Conservation (phyloP, 2,329 filamentous ascomycete genomes). For the Celoporthe dispersa region DNA sequence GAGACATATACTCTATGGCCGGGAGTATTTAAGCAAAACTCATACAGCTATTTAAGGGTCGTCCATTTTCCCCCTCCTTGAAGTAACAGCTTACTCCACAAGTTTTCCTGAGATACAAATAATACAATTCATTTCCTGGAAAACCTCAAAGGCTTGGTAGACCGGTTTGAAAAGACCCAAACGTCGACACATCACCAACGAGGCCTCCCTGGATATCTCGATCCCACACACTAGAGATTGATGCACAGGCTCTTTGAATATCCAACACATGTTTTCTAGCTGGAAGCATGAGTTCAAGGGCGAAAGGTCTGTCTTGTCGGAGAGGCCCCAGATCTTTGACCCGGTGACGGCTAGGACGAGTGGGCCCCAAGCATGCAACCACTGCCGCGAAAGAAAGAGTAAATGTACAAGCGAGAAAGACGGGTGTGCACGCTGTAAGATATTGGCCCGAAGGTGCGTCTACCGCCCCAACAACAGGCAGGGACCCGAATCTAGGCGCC, state of each 20-base stretch:
- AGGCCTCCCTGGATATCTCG: neutral
- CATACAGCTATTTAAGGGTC: too few species aligned
- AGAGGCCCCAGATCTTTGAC: neutral
- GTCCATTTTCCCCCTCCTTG: too few species aligned
- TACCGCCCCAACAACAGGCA: neutral
- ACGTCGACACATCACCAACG: neutral
- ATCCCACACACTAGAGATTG: too few species aligned
- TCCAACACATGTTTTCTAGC: neutral
- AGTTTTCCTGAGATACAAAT: too few species aligned
- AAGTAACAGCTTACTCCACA: too few species aligned
- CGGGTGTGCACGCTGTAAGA: neutral
- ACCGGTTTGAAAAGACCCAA: neutral
- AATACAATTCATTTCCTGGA: too few species aligned
- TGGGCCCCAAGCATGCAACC: neutral
- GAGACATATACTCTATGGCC: too few species aligned
- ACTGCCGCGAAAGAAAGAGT: neutral
- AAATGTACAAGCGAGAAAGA: neutral
- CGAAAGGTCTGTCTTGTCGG: neutral
- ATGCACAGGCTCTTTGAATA: neutral
- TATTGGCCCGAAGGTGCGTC: neutral
- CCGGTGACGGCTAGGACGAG: neutral
- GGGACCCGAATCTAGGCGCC: neutral
- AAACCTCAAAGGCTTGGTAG: too few species aligned
- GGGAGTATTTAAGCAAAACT: too few species aligned
- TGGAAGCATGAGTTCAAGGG: constrained; percentile 10